A percentile compares a stretch with the other conserved stretches of the same genome.
Evolutionary conservation across 805 yeast species (phyloP).

Genomic region (Wickerhamiella lipophila): DNA sequence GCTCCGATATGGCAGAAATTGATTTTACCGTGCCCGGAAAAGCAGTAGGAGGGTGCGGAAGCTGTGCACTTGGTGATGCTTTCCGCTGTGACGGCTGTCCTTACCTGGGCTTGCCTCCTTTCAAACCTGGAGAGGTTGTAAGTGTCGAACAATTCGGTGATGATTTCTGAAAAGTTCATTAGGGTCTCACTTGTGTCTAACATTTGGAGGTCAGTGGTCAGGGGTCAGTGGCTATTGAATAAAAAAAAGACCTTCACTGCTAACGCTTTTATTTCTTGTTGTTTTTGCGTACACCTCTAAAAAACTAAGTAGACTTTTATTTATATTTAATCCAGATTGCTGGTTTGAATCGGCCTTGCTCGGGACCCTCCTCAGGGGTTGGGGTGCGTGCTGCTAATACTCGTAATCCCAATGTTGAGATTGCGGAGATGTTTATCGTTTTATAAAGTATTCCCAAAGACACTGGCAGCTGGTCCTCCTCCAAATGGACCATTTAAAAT

Average conservation of each 20-base stretch:
- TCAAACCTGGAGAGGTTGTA: constrained; percentile 91
- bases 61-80: constrained; percentile 95
- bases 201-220: too few species aligned
- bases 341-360: too few species aligned
- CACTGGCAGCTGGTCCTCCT: constrained; percentile 56
- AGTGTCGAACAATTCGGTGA: constrained; percentile 41
- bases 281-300: too few species aligned
- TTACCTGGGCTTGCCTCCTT: constrained; percentile 90
- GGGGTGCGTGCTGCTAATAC: background rate
- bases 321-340: too few species aligned
- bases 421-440: constrained; percentile 23
- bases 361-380: too few species aligned
- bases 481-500: constrained; percentile 47
- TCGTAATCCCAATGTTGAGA: background rate
- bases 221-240: too few species aligned
- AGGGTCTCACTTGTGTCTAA: too few species aligned
- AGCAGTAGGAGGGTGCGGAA: constrained; percentile 87
- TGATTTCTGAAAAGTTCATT: constrained; percentile 21
- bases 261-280: too few species aligned
- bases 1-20: constrained; percentile 71
- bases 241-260: too few species aligned
- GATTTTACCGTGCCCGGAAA: constrained; percentile 96
- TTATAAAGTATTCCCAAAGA: constrained; percentile 61
- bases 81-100: constrained; percentile 98
- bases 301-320: background rate